Percentiles rank a stretch among this genome's conserved stretches.
phyloP scores from a whole-genome alignment of 208 protist species.

The Crithidia expoeki region DNA sequence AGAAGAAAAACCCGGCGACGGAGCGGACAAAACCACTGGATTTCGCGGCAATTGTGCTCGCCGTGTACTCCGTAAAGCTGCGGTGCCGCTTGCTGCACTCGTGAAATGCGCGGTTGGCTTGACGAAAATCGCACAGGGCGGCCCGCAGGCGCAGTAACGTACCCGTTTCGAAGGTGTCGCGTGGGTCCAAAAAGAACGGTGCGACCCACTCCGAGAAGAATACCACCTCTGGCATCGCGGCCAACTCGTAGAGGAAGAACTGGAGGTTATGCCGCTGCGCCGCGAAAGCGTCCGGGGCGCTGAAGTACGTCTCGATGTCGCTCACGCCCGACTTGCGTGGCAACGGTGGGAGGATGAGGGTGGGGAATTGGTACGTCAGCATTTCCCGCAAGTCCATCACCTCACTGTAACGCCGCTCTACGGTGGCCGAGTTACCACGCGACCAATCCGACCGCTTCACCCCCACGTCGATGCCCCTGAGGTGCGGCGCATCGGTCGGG shows the following conservation, averaged over 20 bases:
- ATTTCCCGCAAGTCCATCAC: constrained; percentile 69
- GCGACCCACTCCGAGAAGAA: constrained; percentile 78
- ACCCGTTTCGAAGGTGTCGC: constrained; percentile 71
- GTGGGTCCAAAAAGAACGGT: constrained; percentile 76
- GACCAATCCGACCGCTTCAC: constrained; percentile 66
- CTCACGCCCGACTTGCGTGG: constrained; percentile 68
- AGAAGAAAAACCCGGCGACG: constrained; percentile 53
- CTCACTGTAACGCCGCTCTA: constrained; percentile 89
- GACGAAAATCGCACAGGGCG: constrained; percentile 46
- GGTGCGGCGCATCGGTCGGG: constrained; percentile 48
- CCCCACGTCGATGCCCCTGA: constrained; percentile 40
- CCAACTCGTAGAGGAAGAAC: constrained; percentile 79
- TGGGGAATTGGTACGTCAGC: constrained; percentile 76
- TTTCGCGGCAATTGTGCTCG: constrained; percentile 50
- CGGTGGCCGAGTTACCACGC: constrained; percentile 39
- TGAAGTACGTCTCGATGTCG: constrained; percentile 75
- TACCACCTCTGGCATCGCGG: constrained; percentile 70
- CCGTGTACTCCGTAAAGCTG: constrained; percentile 51
- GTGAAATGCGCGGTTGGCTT: constrained; percentile 42
- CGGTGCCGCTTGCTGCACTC: constrained; percentile 67
- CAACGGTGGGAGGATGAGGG: constrained; percentile 78
- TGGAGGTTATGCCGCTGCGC: constrained; percentile 63
- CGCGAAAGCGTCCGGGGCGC: constrained; percentile 51
- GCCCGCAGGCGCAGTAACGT: constrained; percentile 53
- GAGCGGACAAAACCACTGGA: constrained; percentile 69